Evolutionary conservation across 139 green algal species (phyloP).

Genomic region (Chlorokybus atmophyticus): DNA sequence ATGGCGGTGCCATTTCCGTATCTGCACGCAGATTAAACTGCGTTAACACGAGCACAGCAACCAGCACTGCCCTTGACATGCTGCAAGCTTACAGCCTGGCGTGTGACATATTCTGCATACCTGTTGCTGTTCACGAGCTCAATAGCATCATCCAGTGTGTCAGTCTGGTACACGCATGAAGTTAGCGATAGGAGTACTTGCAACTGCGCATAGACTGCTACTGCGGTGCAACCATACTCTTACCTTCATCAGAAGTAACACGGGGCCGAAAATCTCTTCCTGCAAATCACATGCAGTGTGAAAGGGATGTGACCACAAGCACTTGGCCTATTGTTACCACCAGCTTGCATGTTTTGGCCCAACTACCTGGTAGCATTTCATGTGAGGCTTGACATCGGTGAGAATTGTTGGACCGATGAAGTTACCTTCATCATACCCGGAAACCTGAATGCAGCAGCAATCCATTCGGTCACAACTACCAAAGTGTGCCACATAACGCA

Average conservation of each 20-base stretch:
- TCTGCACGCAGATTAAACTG: too few relatives aligned
- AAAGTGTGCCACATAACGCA: too few relatives aligned
- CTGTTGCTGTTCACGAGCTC: conserved; percentile 70
- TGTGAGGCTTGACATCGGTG: conserved; percentile 51
- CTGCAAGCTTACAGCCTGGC: background rate
- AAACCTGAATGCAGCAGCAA: conserved; percentile 36
- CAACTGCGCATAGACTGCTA: too few relatives aligned
- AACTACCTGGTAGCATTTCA: conserved; percentile 64
- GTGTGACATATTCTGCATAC: conserved; percentile 5
- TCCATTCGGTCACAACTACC: too few relatives aligned
- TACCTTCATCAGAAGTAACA: conserved; percentile 47
- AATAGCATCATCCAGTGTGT: conserved; percentile 72
- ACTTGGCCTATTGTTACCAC: background rate
- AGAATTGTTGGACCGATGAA: conserved; percentile 87
- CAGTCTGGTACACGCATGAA: conserved; percentile 39
- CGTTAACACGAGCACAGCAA: too few relatives aligned
- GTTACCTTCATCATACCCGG: conserved; percentile 56
- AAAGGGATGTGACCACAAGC: background rate
- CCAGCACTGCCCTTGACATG: background rate
- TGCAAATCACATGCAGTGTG: background rate
- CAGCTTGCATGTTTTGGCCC: background rate
- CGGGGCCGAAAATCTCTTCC: conserved; percentile 90
- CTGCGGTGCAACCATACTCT: too few relatives aligned
- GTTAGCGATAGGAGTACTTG: too few relatives aligned
- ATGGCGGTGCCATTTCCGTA: conserved; percentile 89